Evolutionary conservation across 805 yeast genomes (phyloP).

Genomic region (Saturnispora halmiae): DNA sequence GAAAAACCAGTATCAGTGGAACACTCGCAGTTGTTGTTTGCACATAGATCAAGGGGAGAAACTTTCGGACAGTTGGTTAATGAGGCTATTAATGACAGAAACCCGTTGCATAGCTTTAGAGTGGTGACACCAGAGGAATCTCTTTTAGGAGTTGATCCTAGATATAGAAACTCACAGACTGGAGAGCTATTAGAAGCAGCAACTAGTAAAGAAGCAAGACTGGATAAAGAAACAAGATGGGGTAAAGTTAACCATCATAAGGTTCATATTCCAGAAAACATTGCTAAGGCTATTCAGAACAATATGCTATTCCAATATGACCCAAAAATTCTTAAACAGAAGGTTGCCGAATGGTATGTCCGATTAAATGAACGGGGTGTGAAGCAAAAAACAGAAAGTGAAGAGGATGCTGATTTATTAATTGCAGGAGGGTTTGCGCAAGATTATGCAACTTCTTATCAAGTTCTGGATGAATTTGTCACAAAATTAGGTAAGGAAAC

Average conservation of each 20-base stretch:
- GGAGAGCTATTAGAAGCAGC: slow-evolving; percentile 30
- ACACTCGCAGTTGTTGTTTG: slow-evolving; percentile 25
- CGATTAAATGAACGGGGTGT: slow-evolving; percentile 43
- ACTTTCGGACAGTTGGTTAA: slow-evolving; percentile 36
- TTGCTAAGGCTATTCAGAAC: slow-evolving; percentile 53
- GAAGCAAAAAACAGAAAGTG: slow-evolving; percentile 33
- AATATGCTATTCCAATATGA: slow-evolving; percentile 50
- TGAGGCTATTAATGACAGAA: slow-evolving; percentile 29
- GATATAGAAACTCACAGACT: slow-evolving; percentile 27
- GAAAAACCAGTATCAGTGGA: slow-evolving; percentile 19
- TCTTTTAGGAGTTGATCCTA: slow-evolving; percentile 24
- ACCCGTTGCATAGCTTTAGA: slow-evolving; percentile 25
- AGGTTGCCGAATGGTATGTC: slow-evolving; percentile 35
- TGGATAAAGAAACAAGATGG: slow-evolving; percentile 45
- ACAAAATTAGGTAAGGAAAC: slow-evolving; percentile 40
- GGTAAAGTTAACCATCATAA: slow-evolving; percentile 49
- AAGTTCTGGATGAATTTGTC: slow-evolving; percentile 58
- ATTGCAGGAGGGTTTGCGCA: slow-evolving; percentile 75
- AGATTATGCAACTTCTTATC: slow-evolving; percentile 62
- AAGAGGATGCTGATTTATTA: slow-evolving; percentile 63
- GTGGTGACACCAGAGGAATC: slow-evolving; percentile 34
- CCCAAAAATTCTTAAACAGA: slow-evolving; percentile 56
- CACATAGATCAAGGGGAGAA: slow-evolving; percentile 32
- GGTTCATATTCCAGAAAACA: slow-evolving; percentile 44
- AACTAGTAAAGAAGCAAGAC: slow-evolving; percentile 43